Evolutionary conservation across 148 eudicot genomes (phyloP).

Genomic region (Arbutus unedo): DNA sequence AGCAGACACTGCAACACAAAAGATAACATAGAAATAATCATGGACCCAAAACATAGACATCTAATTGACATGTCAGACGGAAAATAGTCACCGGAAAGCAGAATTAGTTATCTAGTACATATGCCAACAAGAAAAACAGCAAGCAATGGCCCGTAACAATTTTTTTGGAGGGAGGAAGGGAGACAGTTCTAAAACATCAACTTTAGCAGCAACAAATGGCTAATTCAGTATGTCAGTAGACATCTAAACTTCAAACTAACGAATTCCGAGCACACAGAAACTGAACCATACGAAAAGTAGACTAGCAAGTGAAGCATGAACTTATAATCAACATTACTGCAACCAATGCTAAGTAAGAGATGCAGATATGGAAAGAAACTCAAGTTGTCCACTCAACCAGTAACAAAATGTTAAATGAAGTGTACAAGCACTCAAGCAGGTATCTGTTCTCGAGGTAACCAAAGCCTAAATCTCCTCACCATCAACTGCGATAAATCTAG

Average conservation of each 20-base stretch:
- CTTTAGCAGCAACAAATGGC: not conserved
- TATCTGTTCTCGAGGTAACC: not conserved
- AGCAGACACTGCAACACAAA: slow-evolving; percentile 48
- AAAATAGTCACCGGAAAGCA: not conserved
- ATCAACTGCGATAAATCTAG: not conserved
- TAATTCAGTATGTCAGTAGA: not conserved
- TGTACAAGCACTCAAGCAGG: not conserved
- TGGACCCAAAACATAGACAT: not conserved
- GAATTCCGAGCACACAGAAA: not conserved
- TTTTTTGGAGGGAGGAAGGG: not conserved
- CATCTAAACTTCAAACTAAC: not conserved
- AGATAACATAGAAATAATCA: not conserved
- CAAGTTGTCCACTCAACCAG: not conserved
- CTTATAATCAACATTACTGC: not conserved
- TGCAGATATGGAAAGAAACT: not conserved
- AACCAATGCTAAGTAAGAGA: not conserved
- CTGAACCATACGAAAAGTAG: not conserved
- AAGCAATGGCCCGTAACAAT: not conserved
- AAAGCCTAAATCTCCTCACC: not conserved
- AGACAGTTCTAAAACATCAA: not conserved
- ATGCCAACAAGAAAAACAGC: not conserved
- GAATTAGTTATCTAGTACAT: not conserved
- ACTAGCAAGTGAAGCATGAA: not conserved
- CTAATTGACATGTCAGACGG: not conserved
- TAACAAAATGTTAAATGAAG: not conserved